Conservation (phyloP, 1,284 basidiomycete genomes). For the Moesziomyces sp. region DNA sequence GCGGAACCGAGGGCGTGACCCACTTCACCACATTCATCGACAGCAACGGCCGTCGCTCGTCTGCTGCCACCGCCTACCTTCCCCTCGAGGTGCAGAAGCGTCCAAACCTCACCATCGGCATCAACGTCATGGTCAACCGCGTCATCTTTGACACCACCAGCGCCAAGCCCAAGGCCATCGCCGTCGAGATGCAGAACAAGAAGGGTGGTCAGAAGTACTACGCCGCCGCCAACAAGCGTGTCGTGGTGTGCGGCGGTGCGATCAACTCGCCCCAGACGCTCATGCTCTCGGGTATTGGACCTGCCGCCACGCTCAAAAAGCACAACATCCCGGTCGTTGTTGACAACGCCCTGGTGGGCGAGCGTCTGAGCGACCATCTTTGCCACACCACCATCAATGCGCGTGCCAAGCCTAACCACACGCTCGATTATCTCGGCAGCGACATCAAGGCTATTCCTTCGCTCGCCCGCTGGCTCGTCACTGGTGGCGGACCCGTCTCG, state of each 20-base stretch:
- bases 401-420: conserved; percentile 32
- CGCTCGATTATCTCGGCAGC: conserved; percentile 45
- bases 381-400: conserved; percentile 38
- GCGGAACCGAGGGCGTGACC: conserved; percentile 46
- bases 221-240: conserved; percentile 67
- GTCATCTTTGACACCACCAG: conserved; percentile 50
- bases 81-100: conserved; percentile 44
- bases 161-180: conserved; percentile 47
- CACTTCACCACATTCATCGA: conserved; percentile 59
- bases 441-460: conserved; percentile 31
- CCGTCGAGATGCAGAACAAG: conserved; percentile 51
- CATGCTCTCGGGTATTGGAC: conserved; percentile 77
- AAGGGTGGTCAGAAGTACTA: conserved; percentile 41
- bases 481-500: conserved; percentile 45
- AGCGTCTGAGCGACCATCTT: conserved; percentile 59
- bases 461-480: conserved; percentile 46
- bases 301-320: conserved; percentile 36
- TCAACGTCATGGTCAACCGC: conserved; percentile 49
- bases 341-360: conserved; percentile 51
- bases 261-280: conserved; percentile 73
- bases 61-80: conserved; percentile 57
- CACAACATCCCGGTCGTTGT: conserved; percentile 42
- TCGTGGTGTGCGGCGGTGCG: conserved; percentile 70
- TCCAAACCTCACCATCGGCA: conserved; percentile 53
- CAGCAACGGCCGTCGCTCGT: conserved; percentile 45